phyloP scores from a whole-genome alignment of 192 early-diverging fungal species.

The Pecoramyces ruminantium region DNA sequence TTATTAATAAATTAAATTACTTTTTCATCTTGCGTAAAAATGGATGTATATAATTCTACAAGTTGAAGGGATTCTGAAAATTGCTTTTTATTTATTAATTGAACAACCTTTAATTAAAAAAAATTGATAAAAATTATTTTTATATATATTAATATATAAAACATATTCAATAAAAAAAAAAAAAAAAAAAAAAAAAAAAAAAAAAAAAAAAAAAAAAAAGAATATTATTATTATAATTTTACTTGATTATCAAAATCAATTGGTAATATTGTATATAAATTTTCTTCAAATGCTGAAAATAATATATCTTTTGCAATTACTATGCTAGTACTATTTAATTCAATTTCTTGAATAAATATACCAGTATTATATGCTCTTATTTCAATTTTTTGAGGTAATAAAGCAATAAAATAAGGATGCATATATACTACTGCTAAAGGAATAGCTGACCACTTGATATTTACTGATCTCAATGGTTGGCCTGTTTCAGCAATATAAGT shows the following conservation, averaged over 20 bases:
- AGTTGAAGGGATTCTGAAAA: not conserved
- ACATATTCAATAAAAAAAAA: too few relatives aligned
- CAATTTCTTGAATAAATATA: not conserved
- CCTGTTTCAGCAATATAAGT: not conserved
- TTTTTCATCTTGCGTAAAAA: not conserved
- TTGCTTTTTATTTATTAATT: not conserved
- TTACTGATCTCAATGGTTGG: not conserved
- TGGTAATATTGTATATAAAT: not conserved
- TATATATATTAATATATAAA: too few relatives aligned
- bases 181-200: too few relatives aligned
- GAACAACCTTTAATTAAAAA: not conserved
- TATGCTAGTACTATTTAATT: not conserved
- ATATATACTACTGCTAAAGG: not conserved
- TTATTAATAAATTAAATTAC: too few relatives aligned
- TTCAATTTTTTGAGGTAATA: not conserved
- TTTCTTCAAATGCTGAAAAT: not conserved
- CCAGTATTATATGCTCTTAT: not conserved
- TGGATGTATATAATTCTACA: not conserved
- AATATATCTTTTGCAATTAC: not conserved
- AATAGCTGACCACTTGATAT: not conserved
- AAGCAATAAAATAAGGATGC: not conserved
- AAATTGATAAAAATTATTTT: too few relatives aligned
- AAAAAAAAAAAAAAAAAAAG: too few relatives aligned
- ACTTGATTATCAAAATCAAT: not conserved
- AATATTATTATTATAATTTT: too few relatives aligned